Evolutionary conservation across 805 yeast species (phyloP).

Genomic region (Metschnikowia peoriensis): DNA sequence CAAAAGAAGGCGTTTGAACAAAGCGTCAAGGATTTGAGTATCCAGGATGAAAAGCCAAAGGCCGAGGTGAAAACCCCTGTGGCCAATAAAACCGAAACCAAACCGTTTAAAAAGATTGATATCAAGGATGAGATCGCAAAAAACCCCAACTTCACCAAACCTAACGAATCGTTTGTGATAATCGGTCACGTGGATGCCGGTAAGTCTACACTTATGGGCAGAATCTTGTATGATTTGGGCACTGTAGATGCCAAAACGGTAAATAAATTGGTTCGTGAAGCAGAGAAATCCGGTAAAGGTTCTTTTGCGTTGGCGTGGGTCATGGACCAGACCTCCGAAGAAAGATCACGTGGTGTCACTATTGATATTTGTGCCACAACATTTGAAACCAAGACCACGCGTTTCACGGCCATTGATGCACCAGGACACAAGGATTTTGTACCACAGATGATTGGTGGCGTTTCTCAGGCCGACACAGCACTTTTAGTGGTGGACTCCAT

Average conservation of each 20-base stretch:
- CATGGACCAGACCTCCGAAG: constrained; percentile 77
- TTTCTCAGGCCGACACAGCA: constrained; percentile 74
- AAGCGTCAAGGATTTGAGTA: constrained; percentile 27
- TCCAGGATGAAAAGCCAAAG: constrained; percentile 15
- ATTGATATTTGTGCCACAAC: constrained; percentile 71
- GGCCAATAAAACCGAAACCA: constrained; percentile 26
- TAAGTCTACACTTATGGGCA: constrained; percentile 76
- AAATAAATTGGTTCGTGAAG: constrained; percentile 60
- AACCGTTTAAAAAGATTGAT: constrained; percentile 46
- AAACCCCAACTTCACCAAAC: constrained; percentile 40
- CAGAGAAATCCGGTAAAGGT: constrained; percentile 66
- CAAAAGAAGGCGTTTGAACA: constrained; percentile 48
- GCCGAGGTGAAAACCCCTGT: constrained; percentile 11
- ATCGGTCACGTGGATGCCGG: constrained; percentile 90
- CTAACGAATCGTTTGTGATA: constrained; percentile 68
- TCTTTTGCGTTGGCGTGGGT: constrained; percentile 86
- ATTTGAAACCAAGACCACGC: constrained; percentile 53
- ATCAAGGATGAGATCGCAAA: constrained; percentile 36
- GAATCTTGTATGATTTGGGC: constrained; percentile 64
- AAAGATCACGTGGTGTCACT: constrained; percentile 73
- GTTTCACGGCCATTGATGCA: constrained; percentile 75
- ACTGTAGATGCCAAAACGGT: constrained; percentile 64
- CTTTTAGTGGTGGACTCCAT: constrained; percentile 67
- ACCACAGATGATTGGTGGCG: constrained; percentile 84
- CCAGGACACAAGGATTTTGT: constrained; percentile 84